Base-by-base conservation (phyloP, 176 grass and related monocot species). In the sorghum (Sorghum bicolor) region DNA sequence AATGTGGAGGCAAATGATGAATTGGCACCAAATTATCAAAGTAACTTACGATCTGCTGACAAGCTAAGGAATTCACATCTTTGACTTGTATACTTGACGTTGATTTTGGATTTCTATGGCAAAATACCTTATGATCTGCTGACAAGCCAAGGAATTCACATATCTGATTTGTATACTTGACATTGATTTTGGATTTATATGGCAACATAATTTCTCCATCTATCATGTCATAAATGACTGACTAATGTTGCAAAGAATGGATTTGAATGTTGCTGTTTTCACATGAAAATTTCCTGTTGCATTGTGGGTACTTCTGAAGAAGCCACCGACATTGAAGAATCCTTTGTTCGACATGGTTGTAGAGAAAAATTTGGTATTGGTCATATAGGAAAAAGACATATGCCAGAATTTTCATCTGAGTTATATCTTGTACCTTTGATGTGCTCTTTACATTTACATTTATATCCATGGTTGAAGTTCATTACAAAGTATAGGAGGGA, bases 291-390 rank as follows among this genome's bases (percentile, higher is more conserved):
- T 28, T 55, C 43, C 67, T 61, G 36, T 52, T 77, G 20, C 53
- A 76, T 82, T 64, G 15, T 11, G 25, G 41, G 77, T 86, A 66
- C 43, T 86, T 82, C 25, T 82, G 16, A 64, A 82, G 63, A 60
- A 72, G 57, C 69, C 74, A 82, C 76, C 15, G 37, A 57, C 4
- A 67, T 33, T 75, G 41, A 55, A 52, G 41, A 89, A 43, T 43
- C 32, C 31, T 71, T 55, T 71, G 7, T 81, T 71, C 3, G 15
- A 57, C 43, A 52, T 31, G 37, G 15, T 44, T 82, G 6, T 67
- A 57, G 75, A 86, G 63, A 76, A 64, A 82, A 71, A 36, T 4
- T 55, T 39, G 43, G 45, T 28, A 47, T 16, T 78, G 39, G 66
- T 13, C 55, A 31, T 72, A 64, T 86, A 74, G 41, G 70, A 74